Evolutionary conservation across 768 basidiomycete species (phyloP), one percentile per base, ranked within the genome.

Genomic region (Wakefieldia striispora): DNA sequence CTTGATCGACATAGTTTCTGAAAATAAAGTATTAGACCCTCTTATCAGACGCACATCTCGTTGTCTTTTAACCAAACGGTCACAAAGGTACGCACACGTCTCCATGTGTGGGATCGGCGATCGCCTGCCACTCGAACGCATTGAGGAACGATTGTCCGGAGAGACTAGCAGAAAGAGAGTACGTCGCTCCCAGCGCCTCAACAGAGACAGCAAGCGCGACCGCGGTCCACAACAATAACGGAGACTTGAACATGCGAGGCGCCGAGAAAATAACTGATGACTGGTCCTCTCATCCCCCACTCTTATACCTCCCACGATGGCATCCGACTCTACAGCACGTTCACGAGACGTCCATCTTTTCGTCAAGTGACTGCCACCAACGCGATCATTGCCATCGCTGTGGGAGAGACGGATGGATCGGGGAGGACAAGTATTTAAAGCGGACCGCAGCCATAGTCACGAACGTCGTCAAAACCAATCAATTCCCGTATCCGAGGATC

Each of bases 71-170:
- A 29, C 6, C 5, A 21, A 2, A 13, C 19, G n/a, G 20, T 24
- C 8, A 9, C 19, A 24, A 35, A 36, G 3, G 29, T 12, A 50
- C 60, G 27, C 31, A 60, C 60, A 62, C 60, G 33, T 54, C 47
- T 33, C 69, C 68, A 27, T 61, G 10, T 3, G 59, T 70, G n/a
- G 69, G 69, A 35, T 69, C 67, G 0, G 59, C n/a, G 23, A 65
- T 59, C 5, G 54, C 44, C 17, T 66, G 41, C 45, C 54, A 62
- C 6, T 26, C 13, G 47, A 67, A 64, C 0, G 70, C 64, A n/a
- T 65, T 60, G 43, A 78, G 67, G 61, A 86, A 84, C 10, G 63
- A 67, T 42, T 61, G 55, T 12, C 83, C 82, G 16, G 69, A 62
- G 58, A 73, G 68, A 49, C 70, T 78, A 49, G 1, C 69, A 72